Percentiles rank a stretch among this genome's conserved stretches.
phyloP scores from a whole-genome alignment of 306 rosid species.

The Betula pendula region DNA sequence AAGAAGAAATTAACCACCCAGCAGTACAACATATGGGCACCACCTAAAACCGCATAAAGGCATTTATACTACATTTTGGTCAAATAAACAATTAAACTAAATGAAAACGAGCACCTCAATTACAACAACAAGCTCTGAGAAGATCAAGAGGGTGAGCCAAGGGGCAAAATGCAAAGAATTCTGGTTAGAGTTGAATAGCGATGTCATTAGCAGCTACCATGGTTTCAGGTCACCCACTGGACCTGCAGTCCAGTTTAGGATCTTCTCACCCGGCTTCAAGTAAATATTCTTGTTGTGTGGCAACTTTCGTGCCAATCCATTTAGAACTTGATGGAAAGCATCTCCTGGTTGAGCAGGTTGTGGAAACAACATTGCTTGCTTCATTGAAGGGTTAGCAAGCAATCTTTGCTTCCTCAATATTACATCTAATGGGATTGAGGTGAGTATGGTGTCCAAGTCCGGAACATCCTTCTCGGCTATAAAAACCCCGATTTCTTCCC shows the following conservation, averaged over 20 bases:
- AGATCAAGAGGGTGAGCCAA: conserved; percentile 29
- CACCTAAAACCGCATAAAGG: neutral
- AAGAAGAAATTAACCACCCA: neutral
- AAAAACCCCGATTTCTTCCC: conserved; percentile 95
- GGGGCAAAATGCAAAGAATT: conserved; percentile 23
- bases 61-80: neutral
- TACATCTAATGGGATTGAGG: conserved; percentile 83
- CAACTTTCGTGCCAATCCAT: conserved; percentile 92
- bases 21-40: neutral
- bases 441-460: conserved; percentile 78
- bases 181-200: conserved; percentile 21
- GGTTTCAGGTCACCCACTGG: conserved; percentile 89
- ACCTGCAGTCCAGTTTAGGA: conserved; percentile 92
- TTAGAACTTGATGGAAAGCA: conserved; percentile 90
- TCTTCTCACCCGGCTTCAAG: conserved; percentile 69
- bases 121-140: conserved; percentile 35
- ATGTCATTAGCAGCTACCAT: conserved; percentile 47
- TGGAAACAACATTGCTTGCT: conserved; percentile 97
- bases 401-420: conserved; percentile 86
- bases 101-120: conserved; percentile 30
- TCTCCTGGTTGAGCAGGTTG: conserved; percentile 91
- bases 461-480: conserved; percentile 89
- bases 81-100: neutral
- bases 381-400: conserved; percentile 98
- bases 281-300: conserved; percentile 61